Percentiles rank a stretch among this genome's conserved stretches.
Evolutionary conservation across 108 stramenopile genomes (phyloP).

Genomic region (Discostella stelligeroides): DNA sequence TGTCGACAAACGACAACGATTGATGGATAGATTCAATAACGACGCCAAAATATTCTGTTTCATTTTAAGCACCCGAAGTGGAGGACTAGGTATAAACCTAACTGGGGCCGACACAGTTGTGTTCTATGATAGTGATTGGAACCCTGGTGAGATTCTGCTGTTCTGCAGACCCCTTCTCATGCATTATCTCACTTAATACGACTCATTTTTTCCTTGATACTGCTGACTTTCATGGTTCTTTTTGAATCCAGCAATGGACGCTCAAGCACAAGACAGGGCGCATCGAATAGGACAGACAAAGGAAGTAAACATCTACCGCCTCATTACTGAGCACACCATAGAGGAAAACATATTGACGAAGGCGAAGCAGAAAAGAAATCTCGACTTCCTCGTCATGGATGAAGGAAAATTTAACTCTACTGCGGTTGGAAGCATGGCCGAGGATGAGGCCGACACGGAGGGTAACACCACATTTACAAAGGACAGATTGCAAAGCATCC

Average conservation of each 20-base stretch:
- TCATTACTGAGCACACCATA: conserved; percentile 92
- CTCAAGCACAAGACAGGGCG: conserved; percentile 91
- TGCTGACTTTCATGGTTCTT: too few species aligned
- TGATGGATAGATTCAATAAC: conserved; percentile 96
- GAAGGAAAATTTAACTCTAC: conserved; percentile 91
- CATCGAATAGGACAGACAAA: conserved; percentile 97
- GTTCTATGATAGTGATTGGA: conserved; percentile 97
- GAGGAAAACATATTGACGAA: conserved; percentile 98
- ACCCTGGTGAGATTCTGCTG: too few species aligned
- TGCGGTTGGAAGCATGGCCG: conserved; percentile 15
- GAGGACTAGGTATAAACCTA: conserved; percentile 96
- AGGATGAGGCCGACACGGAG: conserved; percentile 25
- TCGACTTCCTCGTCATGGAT: conserved; percentile 95
- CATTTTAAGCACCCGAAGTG: conserved; percentile 94
- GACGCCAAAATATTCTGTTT: conserved; percentile 90
- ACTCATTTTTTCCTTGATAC: too few species aligned
- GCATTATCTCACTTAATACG: too few species aligned
- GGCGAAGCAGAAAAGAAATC: conserved; percentile 92
- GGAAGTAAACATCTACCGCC: conserved; percentile 97
- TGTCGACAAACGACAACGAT: conserved; percentile 87
- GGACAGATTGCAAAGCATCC: conserved; percentile 66
- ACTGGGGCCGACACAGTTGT: conserved; percentile 97
- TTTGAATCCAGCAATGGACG: conserved; percentile 97
- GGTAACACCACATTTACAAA: conserved; percentile 77
- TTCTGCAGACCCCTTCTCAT: too few species aligned